Evolutionary conservation across 176 grass and related monocot species (phyloP).

Genomic region (Aegilops longissima): DNA sequence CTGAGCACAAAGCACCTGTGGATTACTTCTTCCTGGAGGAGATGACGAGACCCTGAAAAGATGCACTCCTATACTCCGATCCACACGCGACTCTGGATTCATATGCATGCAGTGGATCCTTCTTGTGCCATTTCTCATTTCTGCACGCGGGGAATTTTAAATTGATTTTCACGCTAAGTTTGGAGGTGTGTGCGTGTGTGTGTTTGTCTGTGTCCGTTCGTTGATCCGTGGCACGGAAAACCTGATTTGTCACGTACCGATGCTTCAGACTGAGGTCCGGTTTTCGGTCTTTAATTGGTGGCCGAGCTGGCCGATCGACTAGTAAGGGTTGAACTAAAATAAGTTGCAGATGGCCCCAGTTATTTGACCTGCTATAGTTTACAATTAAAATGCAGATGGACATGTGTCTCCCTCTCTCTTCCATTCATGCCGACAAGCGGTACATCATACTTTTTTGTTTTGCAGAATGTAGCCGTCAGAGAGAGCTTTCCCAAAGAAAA

Average conservation of each 20-base stretch:
- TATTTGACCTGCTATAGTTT: constrained; percentile 11
- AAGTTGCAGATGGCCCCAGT: background rate
- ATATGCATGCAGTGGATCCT: background rate
- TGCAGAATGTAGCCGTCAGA: too few relatives aligned
- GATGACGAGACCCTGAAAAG: background rate
- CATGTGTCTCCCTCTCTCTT: background rate
- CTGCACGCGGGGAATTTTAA: background rate
- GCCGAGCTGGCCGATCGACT: constrained; percentile 1
- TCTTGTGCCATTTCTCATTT: background rate
- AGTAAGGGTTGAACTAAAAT: background rate
- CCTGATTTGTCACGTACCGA: constrained; percentile 27
- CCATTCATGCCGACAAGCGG: background rate
- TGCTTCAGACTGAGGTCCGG: background rate
- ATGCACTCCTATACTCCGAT: background rate
- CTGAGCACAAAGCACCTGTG: background rate
- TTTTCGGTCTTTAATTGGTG: constrained; percentile 19
- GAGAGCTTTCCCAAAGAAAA: too few relatives aligned
- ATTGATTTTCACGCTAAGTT: background rate
- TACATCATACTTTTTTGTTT: too few relatives aligned
- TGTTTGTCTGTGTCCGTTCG: constrained; percentile 37
- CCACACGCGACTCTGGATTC: background rate
- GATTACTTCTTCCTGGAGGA: background rate
- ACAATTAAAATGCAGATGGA: background rate
- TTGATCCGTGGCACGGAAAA: constrained; percentile 47
- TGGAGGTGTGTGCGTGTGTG: background rate